Evolutionary conservation across 257 asterid genomes (phyloP), one percentile per base, ranked within the genome.

Genomic region (Capsicum baccatum): DNA sequence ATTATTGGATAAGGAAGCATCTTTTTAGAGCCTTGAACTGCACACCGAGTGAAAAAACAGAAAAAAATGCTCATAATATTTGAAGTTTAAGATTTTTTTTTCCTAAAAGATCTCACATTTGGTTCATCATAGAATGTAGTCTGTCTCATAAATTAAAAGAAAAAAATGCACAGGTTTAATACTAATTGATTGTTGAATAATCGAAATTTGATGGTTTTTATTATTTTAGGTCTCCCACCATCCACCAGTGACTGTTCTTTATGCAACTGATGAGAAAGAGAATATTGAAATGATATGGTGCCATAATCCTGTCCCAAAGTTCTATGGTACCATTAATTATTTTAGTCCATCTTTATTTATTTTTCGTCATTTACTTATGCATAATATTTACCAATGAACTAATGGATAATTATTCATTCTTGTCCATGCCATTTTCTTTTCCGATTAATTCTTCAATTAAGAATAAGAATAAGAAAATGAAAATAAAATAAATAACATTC

Each of bases 201-300:
- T 50, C 62, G 50, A 50, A 76, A 8, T 50, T 21, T 6, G 15
- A 13, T 76, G 47, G 33, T 26, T 78, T 37, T 9, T 74, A 7
- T 66, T 19, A 9, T 62, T n/a, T n/a, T 83, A 92, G 98, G 98
- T 96, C 63, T 96, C 97, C 0, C 98, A 96, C 90, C 97, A 96
- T 82, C 99, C 99, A 81, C 98, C 99, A 1, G 97, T 92, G 59
- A 83, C 93, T 9, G 98, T 96, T 6, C 93, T 96, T 68, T 97
- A 93, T 37, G 99, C 98, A 60, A 96, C 97, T 1, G 97, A 94
- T 79, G 98, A 92, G 68, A 89, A 87, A 13, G 76, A 89, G 5
- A 89, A 91, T 86, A 86, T 94, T 7, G 92, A 96, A 79, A 63
- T 92, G 50, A 21, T 90, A 55, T 93, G 98, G 95, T 94, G 98